Percentiles rank a stretch among this genome's conserved stretches.
Conservation (phyloP, 495 filamentous ascomycete species). For the Tetracladium setigerum region DNA sequence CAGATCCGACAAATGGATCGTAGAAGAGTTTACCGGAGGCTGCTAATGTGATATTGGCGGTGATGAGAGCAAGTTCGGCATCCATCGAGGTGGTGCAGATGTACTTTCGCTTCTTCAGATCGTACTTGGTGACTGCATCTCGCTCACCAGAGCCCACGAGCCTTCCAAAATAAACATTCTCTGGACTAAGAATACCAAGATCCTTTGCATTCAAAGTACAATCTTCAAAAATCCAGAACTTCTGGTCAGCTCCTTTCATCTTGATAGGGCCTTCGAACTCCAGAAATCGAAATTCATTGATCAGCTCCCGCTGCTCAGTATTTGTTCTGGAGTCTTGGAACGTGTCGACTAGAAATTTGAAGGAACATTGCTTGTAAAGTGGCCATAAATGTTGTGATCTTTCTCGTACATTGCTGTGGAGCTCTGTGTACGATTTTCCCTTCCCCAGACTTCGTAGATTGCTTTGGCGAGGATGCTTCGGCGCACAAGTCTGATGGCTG, state of each 20-base stretch:
- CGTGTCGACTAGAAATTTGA: conserved; percentile 74
- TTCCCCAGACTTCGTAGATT: conserved; percentile 86
- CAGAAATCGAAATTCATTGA: conserved; percentile 75
- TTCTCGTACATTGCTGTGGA: conserved; percentile 56
- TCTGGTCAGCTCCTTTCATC: conserved; percentile 62
- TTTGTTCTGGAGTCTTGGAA: conserved; percentile 62
- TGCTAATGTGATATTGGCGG: conserved; percentile 81
- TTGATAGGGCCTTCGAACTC: conserved; percentile 67
- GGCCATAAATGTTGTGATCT: conserved; percentile 58
- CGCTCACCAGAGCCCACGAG: conserved; percentile 55
- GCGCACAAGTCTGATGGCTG: conserved; percentile 56
- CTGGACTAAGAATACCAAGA: conserved; percentile 35
- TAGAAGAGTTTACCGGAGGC: conserved; percentile 77
- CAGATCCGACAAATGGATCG: conserved; percentile 93
- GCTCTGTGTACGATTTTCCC: conserved; percentile 54
- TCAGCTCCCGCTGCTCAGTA: conserved; percentile 54
- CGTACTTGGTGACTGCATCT: conserved; percentile 63
- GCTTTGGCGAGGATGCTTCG: conserved; percentile 74
- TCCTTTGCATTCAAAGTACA: conserved; percentile 44
- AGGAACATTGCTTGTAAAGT: conserved; percentile 52
- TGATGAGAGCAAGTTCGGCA: conserved; percentile 83
- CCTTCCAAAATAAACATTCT: conserved; percentile 62
- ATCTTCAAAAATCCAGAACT: conserved; percentile 75
- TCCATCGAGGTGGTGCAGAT: conserved; percentile 98
- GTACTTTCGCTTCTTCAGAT: conserved; percentile 86